phyloP scores from a whole-genome alignment of 768 basidiomycete genomes.

The Leccinum broughii region DNA sequence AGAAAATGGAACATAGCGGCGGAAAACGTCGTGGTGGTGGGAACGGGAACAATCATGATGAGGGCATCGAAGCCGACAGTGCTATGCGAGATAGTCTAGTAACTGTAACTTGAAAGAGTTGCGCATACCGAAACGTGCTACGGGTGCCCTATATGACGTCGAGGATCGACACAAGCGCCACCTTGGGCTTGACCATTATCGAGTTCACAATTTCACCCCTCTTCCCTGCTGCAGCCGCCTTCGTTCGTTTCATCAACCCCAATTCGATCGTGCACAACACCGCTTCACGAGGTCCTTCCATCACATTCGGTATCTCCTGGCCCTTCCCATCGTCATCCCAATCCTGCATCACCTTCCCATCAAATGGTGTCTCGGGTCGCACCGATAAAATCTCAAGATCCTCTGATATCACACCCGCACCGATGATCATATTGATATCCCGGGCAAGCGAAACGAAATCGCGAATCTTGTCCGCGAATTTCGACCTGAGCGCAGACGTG shows the following conservation, averaged over 20 bases:
- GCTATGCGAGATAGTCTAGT: too few species aligned
- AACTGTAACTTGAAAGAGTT: too few species aligned
- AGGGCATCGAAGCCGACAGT: too few species aligned
- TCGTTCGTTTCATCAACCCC: slow-evolving; percentile 29
- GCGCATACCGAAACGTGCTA: background rate
- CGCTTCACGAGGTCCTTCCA: background rate
- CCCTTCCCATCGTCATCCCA: slow-evolving; percentile 20
- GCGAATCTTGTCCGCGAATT: slow-evolving; percentile 43
- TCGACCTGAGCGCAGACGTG: slow-evolving; percentile 39
- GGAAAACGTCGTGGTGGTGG: background rate
- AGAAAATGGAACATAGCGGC: background rate
- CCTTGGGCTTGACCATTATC: slow-evolving; percentile 34
- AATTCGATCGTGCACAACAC: slow-evolving; percentile 36
- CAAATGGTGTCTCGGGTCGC: slow-evolving; percentile 13
- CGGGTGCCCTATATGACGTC: slow-evolving; percentile 14
- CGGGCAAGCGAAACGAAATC: slow-evolving; percentile 46
- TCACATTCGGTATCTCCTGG: background rate
- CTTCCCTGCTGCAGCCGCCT: slow-evolving; percentile 6
- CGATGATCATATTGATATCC: slow-evolving; percentile 39
- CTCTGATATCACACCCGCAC: slow-evolving; percentile 26
- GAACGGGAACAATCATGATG: background rate
- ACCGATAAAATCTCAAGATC: slow-evolving; percentile 23
- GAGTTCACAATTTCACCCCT: slow-evolving; percentile 11
- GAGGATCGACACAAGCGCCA: slow-evolving; percentile 33
- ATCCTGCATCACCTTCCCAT: slow-evolving; percentile 24